These are phyloP conservation scores for Cladosporium velox DNA, from an alignment of 2,329 filamentous ascomycete species.

Conservation along the genomic window DNA sequence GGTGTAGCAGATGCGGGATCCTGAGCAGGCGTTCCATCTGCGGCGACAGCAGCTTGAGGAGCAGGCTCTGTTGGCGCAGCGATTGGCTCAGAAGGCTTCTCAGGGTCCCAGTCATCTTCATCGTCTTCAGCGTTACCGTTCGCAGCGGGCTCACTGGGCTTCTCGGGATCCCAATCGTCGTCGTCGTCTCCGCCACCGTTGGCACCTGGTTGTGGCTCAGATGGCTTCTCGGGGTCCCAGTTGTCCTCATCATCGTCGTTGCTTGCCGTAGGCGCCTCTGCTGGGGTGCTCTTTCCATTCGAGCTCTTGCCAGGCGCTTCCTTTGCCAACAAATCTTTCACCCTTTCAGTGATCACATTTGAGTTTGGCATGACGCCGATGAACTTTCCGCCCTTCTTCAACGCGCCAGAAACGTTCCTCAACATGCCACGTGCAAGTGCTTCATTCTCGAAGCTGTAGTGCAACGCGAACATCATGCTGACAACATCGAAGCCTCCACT, in stretches of 20 bases:
- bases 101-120: slow-evolving; percentile 41
- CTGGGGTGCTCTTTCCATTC: slow-evolving; percentile 24
- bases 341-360: slow-evolving; percentile 77
- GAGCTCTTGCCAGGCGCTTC: slow-evolving; percentile 44
- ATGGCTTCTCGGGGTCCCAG: slow-evolving; percentile 47
- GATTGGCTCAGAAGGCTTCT: slow-evolving; percentile 49
- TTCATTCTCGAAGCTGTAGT: slow-evolving; percentile 96
- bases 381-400: slow-evolving; percentile 94
- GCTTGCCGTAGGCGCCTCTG: slow-evolving; percentile 26
- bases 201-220: slow-evolving; percentile 42
- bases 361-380: slow-evolving; percentile 97
- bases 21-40: slow-evolving; percentile 28
- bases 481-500: slow-evolving; percentile 89
- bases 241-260: slow-evolving; percentile 39
- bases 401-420: slow-evolving; percentile 80
- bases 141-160: slow-evolving; percentile 47
- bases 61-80: slow-evolving; percentile 25
- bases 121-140: slow-evolving; percentile 29
- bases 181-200: slow-evolving; percentile 25
- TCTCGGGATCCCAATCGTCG: slow-evolving; percentile 43
- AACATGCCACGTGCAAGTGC: slow-evolving; percentile 89
- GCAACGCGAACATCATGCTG: slow-evolving; percentile 99
- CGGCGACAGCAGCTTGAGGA: slow-evolving; percentile 38
- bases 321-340: slow-evolving; percentile 72
- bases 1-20: slow-evolving; percentile 20